Conservation (phyloP, 805 yeast species). For the Barnettozyma pratensis region DNA sequence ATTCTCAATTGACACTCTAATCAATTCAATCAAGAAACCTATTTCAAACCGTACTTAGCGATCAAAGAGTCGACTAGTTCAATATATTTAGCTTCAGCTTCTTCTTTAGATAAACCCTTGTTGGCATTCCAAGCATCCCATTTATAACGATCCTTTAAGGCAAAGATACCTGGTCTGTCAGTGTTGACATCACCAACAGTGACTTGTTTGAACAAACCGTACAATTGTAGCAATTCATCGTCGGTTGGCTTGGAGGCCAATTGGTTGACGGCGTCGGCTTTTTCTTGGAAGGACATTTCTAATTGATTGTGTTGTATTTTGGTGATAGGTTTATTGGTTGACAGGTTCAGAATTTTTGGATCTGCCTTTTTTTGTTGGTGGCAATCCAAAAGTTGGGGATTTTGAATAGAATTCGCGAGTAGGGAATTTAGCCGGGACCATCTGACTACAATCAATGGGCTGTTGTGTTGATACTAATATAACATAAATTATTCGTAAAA, state of each 20-base stretch:
- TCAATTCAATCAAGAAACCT: background rate
- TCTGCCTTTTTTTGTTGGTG: too few species aligned
- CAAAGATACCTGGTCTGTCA: slow-evolving; percentile 85
- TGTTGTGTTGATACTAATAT: too few species aligned
- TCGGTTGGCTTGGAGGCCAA: slow-evolving; percentile 75
- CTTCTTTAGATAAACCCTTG: slow-evolving; percentile 82
- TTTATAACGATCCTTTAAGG: slow-evolving; percentile 92
- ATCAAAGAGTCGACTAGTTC: slow-evolving; percentile 60
- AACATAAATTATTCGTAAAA: background rate
- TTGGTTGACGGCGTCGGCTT: slow-evolving; percentile 72
- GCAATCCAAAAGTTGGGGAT: too few species aligned
- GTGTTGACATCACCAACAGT: slow-evolving; percentile 92
- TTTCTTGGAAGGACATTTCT: slow-evolving; percentile 10
- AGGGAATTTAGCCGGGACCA: too few species aligned
- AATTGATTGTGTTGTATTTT: background rate
- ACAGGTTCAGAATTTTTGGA: too few species aligned
- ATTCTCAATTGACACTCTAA: background rate
- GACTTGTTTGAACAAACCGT: slow-evolving; percentile 95
- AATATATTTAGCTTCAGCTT: slow-evolving; percentile 78
- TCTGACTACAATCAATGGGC: too few species aligned
- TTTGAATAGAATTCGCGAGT: too few species aligned
- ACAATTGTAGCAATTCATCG: slow-evolving; percentile 80
- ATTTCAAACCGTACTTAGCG: slow-evolving; percentile 39
- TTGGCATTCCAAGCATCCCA: slow-evolving; percentile 95
- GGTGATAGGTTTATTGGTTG: too few species aligned